Evolutionary conservation across 2,329 filamentous ascomycete species (phyloP).

Genomic region (Cryphonectria parasitica): DNA sequence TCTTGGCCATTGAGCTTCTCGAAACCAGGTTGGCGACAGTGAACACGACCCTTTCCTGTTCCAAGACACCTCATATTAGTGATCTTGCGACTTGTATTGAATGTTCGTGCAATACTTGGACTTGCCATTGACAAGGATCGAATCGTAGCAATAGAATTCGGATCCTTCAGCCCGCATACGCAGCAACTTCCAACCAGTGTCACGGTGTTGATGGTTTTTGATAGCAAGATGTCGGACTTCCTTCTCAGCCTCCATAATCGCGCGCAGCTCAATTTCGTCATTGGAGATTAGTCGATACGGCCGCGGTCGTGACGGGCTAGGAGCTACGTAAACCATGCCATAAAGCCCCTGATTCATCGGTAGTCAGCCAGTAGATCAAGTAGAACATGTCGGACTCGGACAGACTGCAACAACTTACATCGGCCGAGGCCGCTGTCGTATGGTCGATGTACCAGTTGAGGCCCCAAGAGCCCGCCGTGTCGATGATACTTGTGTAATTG

Average conservation of each 20-base stretch:
- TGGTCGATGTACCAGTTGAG: constrained; percentile 31
- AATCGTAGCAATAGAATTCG: constrained; percentile 34
- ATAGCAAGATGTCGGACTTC: constrained; percentile 28
- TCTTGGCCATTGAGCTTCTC: constrained; percentile 22
- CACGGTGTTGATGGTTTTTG: constrained; percentile 31
- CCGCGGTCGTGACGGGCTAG: constrained; percentile 25
- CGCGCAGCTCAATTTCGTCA: constrained; percentile 19
- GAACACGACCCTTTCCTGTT: constrained; percentile 33
- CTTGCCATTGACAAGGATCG: constrained; percentile 34
- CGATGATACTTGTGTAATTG: constrained; percentile 28
- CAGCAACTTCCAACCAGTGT: constrained; percentile 30
- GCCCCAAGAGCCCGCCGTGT: constrained; percentile 29
- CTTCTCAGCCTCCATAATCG: constrained; percentile 30
- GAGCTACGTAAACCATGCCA: constrained; percentile 30
- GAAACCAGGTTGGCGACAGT: constrained; percentile 30
- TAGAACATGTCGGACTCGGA: not conserved
- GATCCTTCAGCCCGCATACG: constrained; percentile 30
- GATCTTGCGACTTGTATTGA: not conserved
- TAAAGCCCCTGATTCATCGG: constrained; percentile 24
- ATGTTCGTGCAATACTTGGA: not conserved
- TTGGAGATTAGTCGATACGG: constrained; percentile 30
- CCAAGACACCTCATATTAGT: not conserved
- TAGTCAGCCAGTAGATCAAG: not conserved
- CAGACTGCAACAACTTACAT: constrained; percentile 13
- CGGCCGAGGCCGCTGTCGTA: constrained; percentile 27